A percentile compares a stretch with the other conserved stretches of the same genome.
Evolutionary conservation across 2,329 filamentous ascomycete species (phyloP).

Genomic region (Celoporthe dispersa): DNA sequence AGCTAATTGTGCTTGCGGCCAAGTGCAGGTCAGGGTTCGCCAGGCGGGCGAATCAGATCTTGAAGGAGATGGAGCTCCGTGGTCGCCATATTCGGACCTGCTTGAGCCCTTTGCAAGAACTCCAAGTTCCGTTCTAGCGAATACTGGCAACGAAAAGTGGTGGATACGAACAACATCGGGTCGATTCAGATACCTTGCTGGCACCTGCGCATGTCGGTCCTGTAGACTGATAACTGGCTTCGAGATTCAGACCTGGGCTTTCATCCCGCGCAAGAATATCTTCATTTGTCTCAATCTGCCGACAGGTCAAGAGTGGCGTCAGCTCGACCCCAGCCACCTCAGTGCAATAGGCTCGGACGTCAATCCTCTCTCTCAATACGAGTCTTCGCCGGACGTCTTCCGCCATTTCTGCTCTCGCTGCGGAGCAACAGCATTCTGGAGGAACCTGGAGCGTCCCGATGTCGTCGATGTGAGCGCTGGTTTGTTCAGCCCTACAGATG

Average conservation of each 20-base stretch:
- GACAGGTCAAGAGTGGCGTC: conserved; percentile 33
- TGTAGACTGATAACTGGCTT: conserved; percentile 66
- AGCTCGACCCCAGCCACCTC: conserved; percentile 40
- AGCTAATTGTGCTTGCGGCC: conserved; percentile 8
- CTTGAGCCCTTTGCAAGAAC: conserved; percentile 51
- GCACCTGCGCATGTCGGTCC: conserved; percentile 64
- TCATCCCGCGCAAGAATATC: conserved; percentile 65
- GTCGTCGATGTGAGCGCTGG: conserved; percentile 69
- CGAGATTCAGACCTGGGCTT: conserved; percentile 69
- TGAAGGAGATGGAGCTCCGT: conserved; percentile 34
- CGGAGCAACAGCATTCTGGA: conserved; percentile 69
- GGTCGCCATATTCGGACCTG: conserved; percentile 58
- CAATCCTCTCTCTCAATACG: conserved; percentile 43
- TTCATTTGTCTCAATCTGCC: conserved; percentile 42
- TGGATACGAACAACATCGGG: conserved; percentile 51
- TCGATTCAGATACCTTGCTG: conserved; percentile 59
- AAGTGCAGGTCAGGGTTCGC: conserved; percentile 34
- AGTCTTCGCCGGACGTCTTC: conserved; percentile 56
- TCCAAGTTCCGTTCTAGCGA: conserved; percentile 39
- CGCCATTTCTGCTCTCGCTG: conserved; percentile 67
- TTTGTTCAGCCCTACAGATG: conserved; percentile 49
- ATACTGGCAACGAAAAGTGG: conserved; percentile 59
- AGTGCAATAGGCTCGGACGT: conserved; percentile 45
- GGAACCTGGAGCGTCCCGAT: conserved; percentile 54
- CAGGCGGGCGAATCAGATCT: conserved; percentile 52